Conservation (phyloP, 495 filamentous ascomycete species). For the Apodospora peruviana region DNA sequence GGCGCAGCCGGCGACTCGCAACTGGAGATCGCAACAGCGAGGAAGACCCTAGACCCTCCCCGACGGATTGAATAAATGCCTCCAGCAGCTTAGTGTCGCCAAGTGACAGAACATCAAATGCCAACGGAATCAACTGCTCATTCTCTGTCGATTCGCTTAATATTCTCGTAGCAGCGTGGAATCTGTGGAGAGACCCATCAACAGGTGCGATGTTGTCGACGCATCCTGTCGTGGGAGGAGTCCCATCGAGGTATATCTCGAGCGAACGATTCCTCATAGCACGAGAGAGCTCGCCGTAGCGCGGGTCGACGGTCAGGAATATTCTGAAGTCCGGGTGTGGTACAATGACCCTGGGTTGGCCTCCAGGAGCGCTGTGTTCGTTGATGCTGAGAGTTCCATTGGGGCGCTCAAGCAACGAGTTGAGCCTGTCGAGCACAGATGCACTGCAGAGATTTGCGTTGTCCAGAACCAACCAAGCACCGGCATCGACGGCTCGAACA, state of each 20-base stretch:
- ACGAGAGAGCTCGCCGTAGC: constrained; percentile 87
- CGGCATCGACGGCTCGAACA: constrained; percentile 76
- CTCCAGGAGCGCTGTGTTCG: constrained; percentile 78
- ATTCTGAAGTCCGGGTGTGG: constrained; percentile 87
- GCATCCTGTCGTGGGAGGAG: constrained; percentile 13
- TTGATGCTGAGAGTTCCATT: constrained; percentile 84
- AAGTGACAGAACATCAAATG: constrained; percentile 32
- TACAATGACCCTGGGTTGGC: constrained; percentile 69
- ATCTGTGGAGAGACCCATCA: constrained; percentile 38
- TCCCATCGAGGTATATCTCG: constrained; percentile 69
- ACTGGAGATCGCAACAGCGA: constrained; percentile 14
- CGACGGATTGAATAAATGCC: constrained; percentile 17
- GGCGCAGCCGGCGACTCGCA: constrained; percentile 8
- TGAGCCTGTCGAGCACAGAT: constrained; percentile 89
- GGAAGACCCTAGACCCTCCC: constrained; percentile 7
- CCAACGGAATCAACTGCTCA: constrained; percentile 15
- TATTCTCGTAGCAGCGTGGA: constrained; percentile 18
- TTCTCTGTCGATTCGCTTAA: constrained; percentile 10
- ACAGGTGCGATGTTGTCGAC: constrained; percentile 31
- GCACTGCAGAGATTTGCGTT: constrained; percentile 95
- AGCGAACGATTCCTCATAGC: constrained; percentile 95
- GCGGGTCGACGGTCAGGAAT: constrained; percentile 91
- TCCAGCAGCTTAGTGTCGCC: constrained; percentile 26
- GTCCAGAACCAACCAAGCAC: constrained; percentile 89
- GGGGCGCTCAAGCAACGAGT: constrained; percentile 81